These are phyloP conservation scores for Neonectria magnoliae DNA, from an alignment of 2,329 filamentous ascomycete genomes.

Conservation along the genomic window DNA sequence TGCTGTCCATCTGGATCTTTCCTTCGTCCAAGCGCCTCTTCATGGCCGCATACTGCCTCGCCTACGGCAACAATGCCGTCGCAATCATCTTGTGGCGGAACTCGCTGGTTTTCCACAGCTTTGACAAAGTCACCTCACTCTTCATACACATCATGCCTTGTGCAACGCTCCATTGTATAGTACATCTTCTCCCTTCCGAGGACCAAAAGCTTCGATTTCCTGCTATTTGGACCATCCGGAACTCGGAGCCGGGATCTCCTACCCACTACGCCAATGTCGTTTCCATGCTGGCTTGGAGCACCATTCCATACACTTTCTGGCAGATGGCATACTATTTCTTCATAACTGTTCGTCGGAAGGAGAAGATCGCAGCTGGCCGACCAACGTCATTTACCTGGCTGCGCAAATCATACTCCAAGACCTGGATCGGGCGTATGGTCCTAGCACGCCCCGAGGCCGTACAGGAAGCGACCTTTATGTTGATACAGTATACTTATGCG, in stretches of 20 bases:
- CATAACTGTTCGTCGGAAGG: slow-evolving; percentile 92
- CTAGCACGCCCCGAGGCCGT: slow-evolving; percentile 77
- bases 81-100: slow-evolving; percentile 99
- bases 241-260: slow-evolving; percentile 72
- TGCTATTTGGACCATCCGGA: slow-evolving; percentile 84
- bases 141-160: slow-evolving; percentile 99
- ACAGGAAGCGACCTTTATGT: slow-evolving; percentile 93
- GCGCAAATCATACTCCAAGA: slow-evolving; percentile 87
- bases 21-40: slow-evolving; percentile 91
- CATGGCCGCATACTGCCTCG: slow-evolving; percentile 90
- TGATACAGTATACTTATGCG: slow-evolving; percentile 93
- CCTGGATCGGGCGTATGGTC: slow-evolving; percentile 87
- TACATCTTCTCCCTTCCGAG: slow-evolving; percentile 78
- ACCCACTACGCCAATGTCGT: slow-evolving; percentile 80
- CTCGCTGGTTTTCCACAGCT: slow-evolving; percentile 96
- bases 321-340: slow-evolving; percentile 93
- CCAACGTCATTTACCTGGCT: slow-evolving; percentile 99
- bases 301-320: slow-evolving; percentile 92
- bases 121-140: slow-evolving; percentile 98
- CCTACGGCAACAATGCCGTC: slow-evolving; percentile 95
- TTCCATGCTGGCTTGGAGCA: slow-evolving; percentile 95
- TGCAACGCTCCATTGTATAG: slow-evolving; percentile 89
- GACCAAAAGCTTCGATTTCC: slow-evolving; percentile 79
- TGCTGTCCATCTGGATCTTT: slow-evolving; percentile 89
- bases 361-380: slow-evolving; percentile 94